Evolutionary conservation across 2,329 filamentous ascomycete genomes (phyloP), one percentile per base, ranked within the genome.

Genomic region (Ceratocystis eucalypticola): DNA sequence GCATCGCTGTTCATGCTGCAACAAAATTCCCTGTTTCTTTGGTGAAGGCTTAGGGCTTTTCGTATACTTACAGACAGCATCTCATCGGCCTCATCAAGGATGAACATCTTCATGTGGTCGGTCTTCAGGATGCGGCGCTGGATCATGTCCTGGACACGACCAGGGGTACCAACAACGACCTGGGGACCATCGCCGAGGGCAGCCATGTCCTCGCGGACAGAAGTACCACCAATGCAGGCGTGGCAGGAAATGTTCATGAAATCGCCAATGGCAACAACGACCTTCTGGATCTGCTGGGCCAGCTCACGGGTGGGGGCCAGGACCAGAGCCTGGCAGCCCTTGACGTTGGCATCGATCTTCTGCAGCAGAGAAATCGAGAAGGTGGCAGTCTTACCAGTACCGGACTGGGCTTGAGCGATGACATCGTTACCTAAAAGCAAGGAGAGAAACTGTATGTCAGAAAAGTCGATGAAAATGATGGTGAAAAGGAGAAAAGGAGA

Each of bases 211-310:
- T 99, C 95, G 77, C 94, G 89, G 72, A 99, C 91, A 77, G 89
- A 94, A 78, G 94, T 99, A 74, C 95, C 94, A 79, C 94, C 94
- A 80, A 99, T 97, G 81, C 94, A 99, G 76, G 94, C 94, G 78
- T 99, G 94, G 86, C 93, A 96, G 81, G 96, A 89, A 73, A 99
- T 85, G 80, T 90, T 94, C 94, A 99, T 97, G 85, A 96, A 99
- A 80, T 99, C 94, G 77, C 94, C 94, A 71, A 99, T 95, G 76
- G 94, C 94, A 75, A 97, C 87, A 71, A 99, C 91, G 75, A 99
- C 94, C 84, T 96, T 97, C 81, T 99, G 94, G 76, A 99, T 99
- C 82, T 99, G 94, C 80, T 96, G 92, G 72, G 94, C 94, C 76
- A 99, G 84, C 84, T 99, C 94, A 82, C 94, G 93, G 74, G 94